A percentile compares a stretch with the other conserved stretches of the same genome.
Conservation (phyloP, 1,139 yeast species). For the Candida glucosophila region DNA sequence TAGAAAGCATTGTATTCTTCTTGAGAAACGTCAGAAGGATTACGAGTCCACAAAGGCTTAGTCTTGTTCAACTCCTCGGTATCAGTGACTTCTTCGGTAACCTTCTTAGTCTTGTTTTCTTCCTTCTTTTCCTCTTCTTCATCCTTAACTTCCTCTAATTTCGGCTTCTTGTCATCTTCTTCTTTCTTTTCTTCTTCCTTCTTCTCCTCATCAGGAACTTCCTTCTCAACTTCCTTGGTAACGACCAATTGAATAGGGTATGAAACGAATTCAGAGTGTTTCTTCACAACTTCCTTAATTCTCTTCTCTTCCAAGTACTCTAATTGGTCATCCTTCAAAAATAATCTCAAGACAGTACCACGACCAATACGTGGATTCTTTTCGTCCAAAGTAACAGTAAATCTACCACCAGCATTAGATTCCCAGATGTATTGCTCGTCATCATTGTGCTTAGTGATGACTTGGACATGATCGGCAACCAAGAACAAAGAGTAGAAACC, state of each 20-base stretch:
- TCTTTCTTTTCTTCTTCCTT: constrained; percentile 42
- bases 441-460: constrained; percentile 95
- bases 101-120: constrained; percentile 70
- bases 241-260: constrained; percentile 99
- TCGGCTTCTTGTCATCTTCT: constrained; percentile 47
- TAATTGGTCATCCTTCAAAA: constrained; percentile 97
- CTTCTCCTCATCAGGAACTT: constrained; percentile 59
- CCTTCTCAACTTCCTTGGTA: constrained; percentile 97
- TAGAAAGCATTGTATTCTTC: constrained; percentile 99
- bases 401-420: constrained; percentile 99
- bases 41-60: constrained; percentile 99
- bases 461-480: constrained; percentile 99
- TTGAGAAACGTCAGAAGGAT: constrained; percentile 94
- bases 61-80: constrained; percentile 98
- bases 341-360: constrained; percentile 93
- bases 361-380: constrained; percentile 79
- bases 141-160: constrained; percentile 70
- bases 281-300: constrained; percentile 98
- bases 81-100: constrained; percentile 82
- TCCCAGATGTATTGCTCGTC: constrained; percentile 99
- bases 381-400: constrained; percentile 90
- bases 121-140: constrained; percentile 53
- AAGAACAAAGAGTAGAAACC: constrained; percentile 99
- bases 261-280: constrained; percentile 98
- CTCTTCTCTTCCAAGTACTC: constrained; percentile 99